A percentile compares a stretch with the other conserved stretches of the same genome.
These are phyloP conservation scores for Lunularia cruciata DNA, from an alignment of 225 moss, liverwort and hornwort species.

Conservation along the genomic window DNA sequence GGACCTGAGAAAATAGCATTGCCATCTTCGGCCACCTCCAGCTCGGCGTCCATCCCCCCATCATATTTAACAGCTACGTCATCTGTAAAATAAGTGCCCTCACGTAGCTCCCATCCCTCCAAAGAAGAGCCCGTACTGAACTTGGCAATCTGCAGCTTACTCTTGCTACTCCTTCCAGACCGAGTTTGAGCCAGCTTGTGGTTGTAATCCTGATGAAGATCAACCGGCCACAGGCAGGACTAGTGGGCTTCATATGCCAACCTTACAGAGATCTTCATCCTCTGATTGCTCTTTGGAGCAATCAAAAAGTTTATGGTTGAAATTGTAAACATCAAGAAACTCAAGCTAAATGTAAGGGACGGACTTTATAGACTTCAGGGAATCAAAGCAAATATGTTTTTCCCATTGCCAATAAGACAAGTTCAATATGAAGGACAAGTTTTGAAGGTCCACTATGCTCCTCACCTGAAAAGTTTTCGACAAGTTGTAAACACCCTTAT, in stretches of 20 bases:
- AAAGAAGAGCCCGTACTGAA: conserved; percentile 61
- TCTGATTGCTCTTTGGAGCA: too few species aligned
- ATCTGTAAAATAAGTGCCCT: conserved; percentile 89
- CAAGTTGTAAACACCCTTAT: conserved; percentile 82
- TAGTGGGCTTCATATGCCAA: too few species aligned
- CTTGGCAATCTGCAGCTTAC: conserved; percentile 86
- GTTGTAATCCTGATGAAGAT: conserved; percentile 70
- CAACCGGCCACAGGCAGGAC: too few species aligned
- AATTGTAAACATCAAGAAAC: too few species aligned
- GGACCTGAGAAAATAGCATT: conserved; percentile 78
- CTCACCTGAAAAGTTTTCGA: conserved; percentile 89
- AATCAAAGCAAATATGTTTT: too few species aligned
- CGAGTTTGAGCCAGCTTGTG: conserved; percentile 94
- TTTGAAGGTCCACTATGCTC: not conserved
- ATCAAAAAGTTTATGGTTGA: too few species aligned
- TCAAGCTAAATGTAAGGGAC: too few species aligned
- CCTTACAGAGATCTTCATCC: too few species aligned
- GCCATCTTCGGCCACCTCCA: conserved; percentile 85
- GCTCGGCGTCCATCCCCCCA: conserved; percentile 97
- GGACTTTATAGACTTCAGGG: too few species aligned
- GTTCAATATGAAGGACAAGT: not conserved
- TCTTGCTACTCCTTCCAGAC: conserved; percentile 98
- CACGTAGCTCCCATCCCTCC: conserved; percentile 91
- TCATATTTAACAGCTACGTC: conserved; percentile 88
- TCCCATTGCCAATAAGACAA: too few species aligned